Conservation (phyloP, 805 yeast genomes). For the Saccharomycopsis amapae region DNA sequence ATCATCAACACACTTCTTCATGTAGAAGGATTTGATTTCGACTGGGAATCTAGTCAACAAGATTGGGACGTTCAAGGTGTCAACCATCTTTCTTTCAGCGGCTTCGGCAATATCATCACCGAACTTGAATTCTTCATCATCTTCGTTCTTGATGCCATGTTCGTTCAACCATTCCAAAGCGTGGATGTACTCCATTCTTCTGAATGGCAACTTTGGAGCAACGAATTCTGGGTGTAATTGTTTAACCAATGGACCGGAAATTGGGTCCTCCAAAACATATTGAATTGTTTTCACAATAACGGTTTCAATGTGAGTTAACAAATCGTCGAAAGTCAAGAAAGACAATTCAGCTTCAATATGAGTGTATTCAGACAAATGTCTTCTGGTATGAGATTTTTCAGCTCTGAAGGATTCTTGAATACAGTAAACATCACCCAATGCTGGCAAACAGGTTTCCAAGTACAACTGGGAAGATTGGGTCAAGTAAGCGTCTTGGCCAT, state of each 20-base stretch:
- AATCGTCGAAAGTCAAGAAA: conserved; percentile 79
- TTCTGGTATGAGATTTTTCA: conserved; percentile 96
- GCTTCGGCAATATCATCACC: conserved; percentile 99
- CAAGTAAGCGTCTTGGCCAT: conserved; percentile 93
- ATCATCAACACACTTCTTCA: conserved; percentile 87
- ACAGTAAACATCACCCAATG: conserved; percentile 95
- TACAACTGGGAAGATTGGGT: conserved; percentile 97
- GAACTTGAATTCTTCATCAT: conserved; percentile 83
- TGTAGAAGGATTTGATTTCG: conserved; percentile 95
- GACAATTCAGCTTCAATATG: conserved; percentile 94
- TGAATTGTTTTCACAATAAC: conserved; percentile 63
- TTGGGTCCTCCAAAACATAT: conserved; percentile 79
- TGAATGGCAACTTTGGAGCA: conserved; percentile 80
- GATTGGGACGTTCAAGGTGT: conserved; percentile 86
- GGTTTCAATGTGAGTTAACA: conserved; percentile 78
- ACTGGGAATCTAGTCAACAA: conserved; percentile 92
- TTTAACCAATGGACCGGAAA: conserved; percentile 82
- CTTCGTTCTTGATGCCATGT: conserved; percentile 90
- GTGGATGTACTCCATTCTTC: conserved; percentile 82
- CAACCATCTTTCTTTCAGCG: conserved; percentile 98
- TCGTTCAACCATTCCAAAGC: conserved; percentile 97
- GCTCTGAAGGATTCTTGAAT: conserved; percentile 99
- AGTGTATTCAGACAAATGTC: conserved; percentile 95
- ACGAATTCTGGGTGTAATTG: conserved; percentile 89
- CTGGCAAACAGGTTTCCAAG: conserved; percentile 92